A percentile compares a stretch with the other conserved stretches of the same genome.
Conservation (phyloP, 257 asterid species). For the Lithospermum erythrorhizon region DNA sequence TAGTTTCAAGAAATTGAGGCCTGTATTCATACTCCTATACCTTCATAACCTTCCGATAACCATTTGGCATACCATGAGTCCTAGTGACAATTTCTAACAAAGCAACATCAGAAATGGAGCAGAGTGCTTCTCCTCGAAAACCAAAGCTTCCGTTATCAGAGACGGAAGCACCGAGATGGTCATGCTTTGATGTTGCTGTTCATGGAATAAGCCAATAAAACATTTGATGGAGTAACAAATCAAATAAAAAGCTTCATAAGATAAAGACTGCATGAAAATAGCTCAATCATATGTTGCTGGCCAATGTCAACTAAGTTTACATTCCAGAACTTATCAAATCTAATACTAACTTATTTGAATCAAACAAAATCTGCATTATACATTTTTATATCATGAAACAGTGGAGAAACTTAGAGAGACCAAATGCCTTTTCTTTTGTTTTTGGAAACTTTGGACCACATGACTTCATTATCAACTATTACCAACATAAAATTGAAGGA, state of each 20-base stretch:
- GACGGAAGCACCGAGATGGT: conserved; percentile 28
- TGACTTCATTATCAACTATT: background rate
- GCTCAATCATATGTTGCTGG: background rate
- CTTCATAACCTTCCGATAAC: conserved; percentile 83
- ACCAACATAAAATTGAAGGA: background rate
- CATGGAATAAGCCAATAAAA: conserved; percentile 16
- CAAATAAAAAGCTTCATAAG: conserved; percentile 7
- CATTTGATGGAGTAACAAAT: conserved; percentile 6
- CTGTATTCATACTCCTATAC: conserved; percentile 21
- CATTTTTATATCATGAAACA: background rate
- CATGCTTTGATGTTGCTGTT: conserved; percentile 70
- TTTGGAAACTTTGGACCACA: background rate
- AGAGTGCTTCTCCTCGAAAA: conserved; percentile 68
- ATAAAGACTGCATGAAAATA: conserved; percentile 1
- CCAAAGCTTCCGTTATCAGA: conserved; percentile 34
- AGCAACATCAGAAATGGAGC: conserved; percentile 78
- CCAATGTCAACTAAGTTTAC: background rate
- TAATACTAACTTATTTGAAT: no score
- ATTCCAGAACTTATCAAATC: background rate
- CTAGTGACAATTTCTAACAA: conserved; percentile 72
- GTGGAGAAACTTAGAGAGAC: background rate
- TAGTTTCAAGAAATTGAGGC: background rate
- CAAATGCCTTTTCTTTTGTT: background rate
- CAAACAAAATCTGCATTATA: no score
- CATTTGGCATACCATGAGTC: conserved; percentile 80